Evolutionary conservation across 495 filamentous ascomycete species (phyloP).

Genomic region (Aspergillus kassunensis): DNA sequence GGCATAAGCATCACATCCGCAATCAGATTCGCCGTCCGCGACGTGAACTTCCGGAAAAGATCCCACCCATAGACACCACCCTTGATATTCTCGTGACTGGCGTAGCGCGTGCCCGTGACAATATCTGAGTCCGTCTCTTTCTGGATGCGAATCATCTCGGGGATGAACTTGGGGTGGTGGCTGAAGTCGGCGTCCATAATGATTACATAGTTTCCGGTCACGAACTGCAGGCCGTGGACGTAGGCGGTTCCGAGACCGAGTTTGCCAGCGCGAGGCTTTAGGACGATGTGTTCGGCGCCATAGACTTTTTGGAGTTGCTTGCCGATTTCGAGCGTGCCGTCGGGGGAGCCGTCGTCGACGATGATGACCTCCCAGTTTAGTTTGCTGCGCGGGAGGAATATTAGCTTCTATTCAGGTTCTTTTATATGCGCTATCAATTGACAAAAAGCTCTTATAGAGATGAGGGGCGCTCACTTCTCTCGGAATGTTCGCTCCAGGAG

Average conservation of each 20-base stretch:
- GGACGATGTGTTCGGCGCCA: conserved; percentile 65
- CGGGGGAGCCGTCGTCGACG: conserved; percentile 95
- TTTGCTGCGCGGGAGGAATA: conserved; percentile 49
- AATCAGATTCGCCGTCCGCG: conserved; percentile 86
- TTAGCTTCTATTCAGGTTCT: background rate
- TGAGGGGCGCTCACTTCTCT: conserved; percentile 47
- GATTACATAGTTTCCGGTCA: conserved; percentile 87
- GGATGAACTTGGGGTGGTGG: conserved; percentile 96
- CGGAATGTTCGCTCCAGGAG: conserved; percentile 87
- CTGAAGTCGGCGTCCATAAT: conserved; percentile 99
- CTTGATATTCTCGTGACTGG: conserved; percentile 54
- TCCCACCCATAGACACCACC: conserved; percentile 98
- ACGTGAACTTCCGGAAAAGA: conserved; percentile 90
- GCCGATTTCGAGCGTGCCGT: conserved; percentile 87
- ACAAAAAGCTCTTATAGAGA: background rate
- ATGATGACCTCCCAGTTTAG: conserved; percentile 96
- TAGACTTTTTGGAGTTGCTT: conserved; percentile 85
- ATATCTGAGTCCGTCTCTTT: conserved; percentile 76
- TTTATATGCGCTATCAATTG: background rate
- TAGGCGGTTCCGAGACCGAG: conserved; percentile 96
- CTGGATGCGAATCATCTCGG: conserved; percentile 78
- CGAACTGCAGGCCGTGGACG: conserved; percentile 86
- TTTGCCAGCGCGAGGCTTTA: conserved; percentile 86
- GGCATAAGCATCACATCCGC: conserved; percentile 91
- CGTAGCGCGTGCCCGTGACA: conserved; percentile 92